phyloP scores from a whole-genome alignment of 164 flowering plant species.

The Nymphaea colorata region DNA sequence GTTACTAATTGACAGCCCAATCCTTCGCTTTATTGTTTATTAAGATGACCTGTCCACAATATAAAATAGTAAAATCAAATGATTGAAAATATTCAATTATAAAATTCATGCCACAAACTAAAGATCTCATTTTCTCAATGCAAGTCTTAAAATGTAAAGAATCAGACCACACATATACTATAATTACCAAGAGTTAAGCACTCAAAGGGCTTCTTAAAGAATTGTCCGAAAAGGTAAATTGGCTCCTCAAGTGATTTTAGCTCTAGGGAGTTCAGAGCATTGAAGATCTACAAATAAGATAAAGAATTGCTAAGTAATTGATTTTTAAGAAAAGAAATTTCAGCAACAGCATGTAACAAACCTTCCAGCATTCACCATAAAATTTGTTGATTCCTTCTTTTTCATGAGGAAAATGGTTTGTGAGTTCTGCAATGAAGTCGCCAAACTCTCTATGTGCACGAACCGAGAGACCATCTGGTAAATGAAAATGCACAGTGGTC shows the following conservation, averaged over 20 bases:
- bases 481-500: slow-evolving; percentile 89
- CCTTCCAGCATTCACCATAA: slow-evolving; percentile 95
- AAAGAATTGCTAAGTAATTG: too few relatives aligned
- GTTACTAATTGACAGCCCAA: too few relatives aligned
- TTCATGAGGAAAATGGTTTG: slow-evolving; percentile 72
- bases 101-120: too few relatives aligned
- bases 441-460: slow-evolving; percentile 69
- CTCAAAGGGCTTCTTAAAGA: slow-evolving; percentile 82
- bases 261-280: slow-evolving; percentile 86
- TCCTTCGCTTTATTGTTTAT: too few relatives aligned
- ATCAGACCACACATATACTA: too few relatives aligned
- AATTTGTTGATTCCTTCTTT: slow-evolving; percentile 79
- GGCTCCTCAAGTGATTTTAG: slow-evolving; percentile 96
- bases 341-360: slow-evolving; percentile 20
- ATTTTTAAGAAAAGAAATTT: too few relatives aligned
- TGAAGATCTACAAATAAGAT: slow-evolving; percentile 44
- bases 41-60: too few relatives aligned
- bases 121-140: too few relatives aligned
- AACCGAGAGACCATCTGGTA: slow-evolving; percentile 74
- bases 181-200: slow-evolving; percentile 86
- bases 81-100: not conserved
- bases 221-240: slow-evolving; percentile 89
- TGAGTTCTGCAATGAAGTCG: slow-evolving; percentile 64
- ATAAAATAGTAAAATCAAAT: too few relatives aligned
- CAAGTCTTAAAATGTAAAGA: too few relatives aligned